These are phyloP conservation scores for Tolypocladium tropicale DNA, from an alignment of 2,329 filamentous ascomycete genomes.

Conservation along the genomic window DNA sequence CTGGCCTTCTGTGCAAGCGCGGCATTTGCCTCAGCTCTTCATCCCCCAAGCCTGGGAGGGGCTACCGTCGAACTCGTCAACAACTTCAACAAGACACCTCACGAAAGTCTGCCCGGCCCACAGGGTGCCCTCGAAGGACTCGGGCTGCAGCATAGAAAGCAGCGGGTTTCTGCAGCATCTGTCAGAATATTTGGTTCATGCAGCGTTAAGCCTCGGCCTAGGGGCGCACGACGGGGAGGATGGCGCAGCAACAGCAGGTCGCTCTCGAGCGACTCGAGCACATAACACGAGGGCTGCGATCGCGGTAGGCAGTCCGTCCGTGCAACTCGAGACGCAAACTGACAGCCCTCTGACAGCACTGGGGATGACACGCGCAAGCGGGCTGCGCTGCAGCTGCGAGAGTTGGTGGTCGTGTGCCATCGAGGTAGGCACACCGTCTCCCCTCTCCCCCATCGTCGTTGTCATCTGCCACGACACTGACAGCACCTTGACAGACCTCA, in stretches of 20 bases:
- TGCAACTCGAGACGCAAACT: slow-evolving; percentile 3
- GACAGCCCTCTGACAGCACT: slow-evolving; percentile 14
- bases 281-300: slow-evolving; percentile 44
- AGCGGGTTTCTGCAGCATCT: slow-evolving; percentile 3
- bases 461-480: slow-evolving; percentile 7
- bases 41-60: background rate
- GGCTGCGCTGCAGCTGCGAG: slow-evolving; percentile 42
- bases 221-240: slow-evolving; percentile 18
- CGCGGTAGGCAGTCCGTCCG: slow-evolving; percentile 30
- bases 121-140: slow-evolving; percentile 2
- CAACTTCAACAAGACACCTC: background rate
- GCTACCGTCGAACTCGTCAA: background rate
- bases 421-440: slow-evolving; percentile 36
- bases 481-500: slow-evolving; percentile 51
- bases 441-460: background rate
- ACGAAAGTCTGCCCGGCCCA: background rate
- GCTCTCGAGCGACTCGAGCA: slow-evolving; percentile 45
- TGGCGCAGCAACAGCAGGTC: slow-evolving; percentile 38
- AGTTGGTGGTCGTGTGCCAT: slow-evolving; percentile 44
- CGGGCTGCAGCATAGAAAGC: slow-evolving; percentile 1
- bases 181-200: slow-evolving; percentile 15
- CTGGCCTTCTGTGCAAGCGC: background rate
- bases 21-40: background rate
- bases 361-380: slow-evolving; percentile 42
- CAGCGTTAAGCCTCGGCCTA: slow-evolving; percentile 11